Evolutionary conservation across 371 early-diverging fungal genomes (phyloP).

Genomic region (Mucor irregularis): DNA sequence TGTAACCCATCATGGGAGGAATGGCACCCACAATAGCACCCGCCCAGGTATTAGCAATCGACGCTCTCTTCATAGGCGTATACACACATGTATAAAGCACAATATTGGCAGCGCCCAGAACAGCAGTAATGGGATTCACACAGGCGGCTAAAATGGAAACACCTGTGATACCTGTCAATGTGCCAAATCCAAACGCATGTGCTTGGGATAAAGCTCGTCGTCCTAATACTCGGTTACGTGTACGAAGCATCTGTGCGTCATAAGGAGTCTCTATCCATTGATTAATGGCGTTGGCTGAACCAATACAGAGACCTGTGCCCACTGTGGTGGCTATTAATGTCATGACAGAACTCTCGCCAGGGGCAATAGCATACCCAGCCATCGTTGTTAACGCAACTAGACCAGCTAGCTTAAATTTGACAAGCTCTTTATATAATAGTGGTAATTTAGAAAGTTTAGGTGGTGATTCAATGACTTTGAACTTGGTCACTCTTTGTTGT

Average conservation of each 20-base stretch:
- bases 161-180: constrained; percentile 73
- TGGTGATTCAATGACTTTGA: constrained; percentile 32
- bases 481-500: constrained; percentile 34
- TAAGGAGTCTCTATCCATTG: constrained; percentile 96
- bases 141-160: constrained; percentile 62
- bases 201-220: constrained; percentile 77
- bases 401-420: constrained; percentile 86
- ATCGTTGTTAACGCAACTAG: constrained; percentile 93
- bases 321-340: constrained; percentile 81
- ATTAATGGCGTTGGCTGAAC: constrained; percentile 93
- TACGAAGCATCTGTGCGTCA: constrained; percentile 96
- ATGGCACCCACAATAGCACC: constrained; percentile 96
- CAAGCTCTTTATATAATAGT: constrained; percentile 57
- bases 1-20: constrained; percentile 98
- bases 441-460: constrained; percentile 47
- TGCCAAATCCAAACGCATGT: constrained; percentile 86
- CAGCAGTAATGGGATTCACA: constrained; percentile 87
- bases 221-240: constrained; percentile 86
- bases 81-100: constrained; percentile 88
- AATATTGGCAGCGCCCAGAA: constrained; percentile 84
- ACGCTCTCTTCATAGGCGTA: constrained; percentile 93
- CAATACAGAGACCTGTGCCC: constrained; percentile 91
- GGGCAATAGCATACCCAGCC: constrained; percentile 94
- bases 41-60: constrained; percentile 94
- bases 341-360: constrained; percentile 69